phyloP scores from a whole-genome alignment of 148 eudicot genomes.

The Vaccinium vitisidaea region DNA sequence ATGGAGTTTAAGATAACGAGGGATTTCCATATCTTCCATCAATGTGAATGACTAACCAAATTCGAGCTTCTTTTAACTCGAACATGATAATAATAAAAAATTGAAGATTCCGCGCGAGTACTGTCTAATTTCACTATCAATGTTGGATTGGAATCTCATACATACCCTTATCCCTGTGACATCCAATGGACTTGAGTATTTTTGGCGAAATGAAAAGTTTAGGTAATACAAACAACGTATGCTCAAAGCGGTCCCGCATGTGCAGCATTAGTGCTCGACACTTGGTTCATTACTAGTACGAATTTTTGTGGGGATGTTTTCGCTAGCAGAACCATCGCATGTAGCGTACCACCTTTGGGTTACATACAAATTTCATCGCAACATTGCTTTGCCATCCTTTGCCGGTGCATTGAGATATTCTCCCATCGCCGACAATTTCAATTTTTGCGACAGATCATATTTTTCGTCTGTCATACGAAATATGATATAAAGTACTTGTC shows the following conservation, averaged over 20 bases:
- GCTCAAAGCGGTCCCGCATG: not conserved
- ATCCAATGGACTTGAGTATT: not conserved
- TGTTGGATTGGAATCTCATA: not conserved
- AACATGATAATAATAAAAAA: not conserved
- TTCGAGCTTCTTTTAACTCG: not conserved
- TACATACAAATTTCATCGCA: not conserved
- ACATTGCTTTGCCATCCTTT: not conserved
- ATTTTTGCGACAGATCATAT: no score
- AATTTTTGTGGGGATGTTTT: not conserved
- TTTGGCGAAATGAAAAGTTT: not conserved
- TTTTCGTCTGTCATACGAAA: no score
- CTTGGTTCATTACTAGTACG: not conserved
- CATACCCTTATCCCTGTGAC: not conserved
- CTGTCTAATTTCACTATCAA: not conserved
- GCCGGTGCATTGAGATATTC: no score
- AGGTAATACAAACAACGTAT: not conserved
- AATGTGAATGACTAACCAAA: not conserved
- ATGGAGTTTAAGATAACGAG: not conserved
- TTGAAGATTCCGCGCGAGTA: not conserved
- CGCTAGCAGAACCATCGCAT: not conserved
- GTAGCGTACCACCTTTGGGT: not conserved
- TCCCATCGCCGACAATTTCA: no score
- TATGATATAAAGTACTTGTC: no score
- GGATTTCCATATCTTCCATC: not conserved
- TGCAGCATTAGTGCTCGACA: not conserved